Evolutionary conservation across 495 filamentous ascomycete genomes (phyloP), one percentile per base, ranked within the genome.

Genomic region (Tuber indicum): DNA sequence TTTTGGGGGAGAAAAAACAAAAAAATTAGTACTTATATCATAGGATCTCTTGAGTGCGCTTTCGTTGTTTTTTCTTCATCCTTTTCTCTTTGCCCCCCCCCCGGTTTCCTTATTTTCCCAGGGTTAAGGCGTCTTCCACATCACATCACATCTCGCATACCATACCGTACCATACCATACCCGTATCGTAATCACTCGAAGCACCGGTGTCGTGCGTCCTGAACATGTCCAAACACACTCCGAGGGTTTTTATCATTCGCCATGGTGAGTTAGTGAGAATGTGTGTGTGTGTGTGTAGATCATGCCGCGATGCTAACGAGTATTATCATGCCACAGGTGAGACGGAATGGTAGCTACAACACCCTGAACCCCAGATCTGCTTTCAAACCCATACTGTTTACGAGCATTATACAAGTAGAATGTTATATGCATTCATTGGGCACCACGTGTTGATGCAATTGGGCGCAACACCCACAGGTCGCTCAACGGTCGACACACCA

Each of bases 401-500:
- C 32, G 32, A 32, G 32, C 0, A 32, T 32, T 43, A 43, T 10
- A 32, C 9, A n/a, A 3, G 58, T 66, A 66, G 58, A 66, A 62
- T 62, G 10, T 62, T 66, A 66, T 36, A 36, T 32, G 32, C 26
- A 19, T 66, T 62, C 52, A 12, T 62, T 62, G 10, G 52, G 70
- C 16, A 42, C 19, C 26, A 36, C 72, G 43, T 47, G 39, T 58
- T 78, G 47, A 78, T 12, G 23, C 26, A 66, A 66, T 66, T 66
- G 58, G 58, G 26, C 26, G 32, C 26, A 66, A 66, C 1, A 8
- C 2, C 43, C 8, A 36, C 52, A 78, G 95, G 95, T 97, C 94
- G 3, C 89, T 98, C 62, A 93, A 93, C 81, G 95, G 94, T 75
- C 90, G 92, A 46, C 95, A 99, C 86, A 99, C 95, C 0, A 92